A percentile compares a stretch with the other conserved stretches of the same genome.
These are phyloP conservation scores for Arthrocladium fulminans DNA, from an alignment of 2,329 filamentous ascomycete genomes.

Conservation along the genomic window DNA sequence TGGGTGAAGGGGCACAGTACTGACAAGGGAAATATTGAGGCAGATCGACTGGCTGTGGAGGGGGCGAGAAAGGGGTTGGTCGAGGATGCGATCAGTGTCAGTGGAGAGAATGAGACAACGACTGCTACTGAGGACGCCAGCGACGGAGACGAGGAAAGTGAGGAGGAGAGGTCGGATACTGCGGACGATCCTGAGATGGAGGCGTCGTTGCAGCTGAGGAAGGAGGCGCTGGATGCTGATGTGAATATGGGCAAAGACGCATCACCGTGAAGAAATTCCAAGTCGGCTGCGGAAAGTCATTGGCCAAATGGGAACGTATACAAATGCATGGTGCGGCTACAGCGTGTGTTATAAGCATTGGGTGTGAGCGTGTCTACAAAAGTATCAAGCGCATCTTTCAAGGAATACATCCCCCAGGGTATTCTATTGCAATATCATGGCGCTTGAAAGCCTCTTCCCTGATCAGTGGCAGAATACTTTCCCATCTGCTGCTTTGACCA, in stretches of 20 bases:
- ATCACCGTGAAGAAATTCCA: not conserved
- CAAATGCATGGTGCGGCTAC: not conserved
- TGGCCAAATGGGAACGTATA: too few relatives aligned
- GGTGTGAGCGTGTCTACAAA: not conserved
- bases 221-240: constrained; percentile 15
- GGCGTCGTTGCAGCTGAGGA: constrained; percentile 12
- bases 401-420: not conserved
- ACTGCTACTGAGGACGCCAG: constrained; percentile 7
- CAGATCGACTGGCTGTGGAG: constrained; percentile 66
- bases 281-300: not conserved
- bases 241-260: not conserved
- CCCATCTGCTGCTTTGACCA: too few relatives aligned
- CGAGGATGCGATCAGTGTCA: constrained; percentile 25
- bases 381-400: not conserved
- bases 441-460: too few relatives aligned
- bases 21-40: constrained; percentile 66
- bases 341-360: not conserved
- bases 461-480: too few relatives aligned
- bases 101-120: constrained; percentile 20
- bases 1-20: constrained; percentile 85
- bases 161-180: constrained; percentile 4
- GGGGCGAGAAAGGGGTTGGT: constrained; percentile 44
- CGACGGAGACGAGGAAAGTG: not conserved
- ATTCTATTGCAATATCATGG: not conserved
- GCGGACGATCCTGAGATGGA: constrained; percentile 11